Conservation (phyloP, 345 rosid genomes). For the Xanthoceras sorbifolium region DNA sequence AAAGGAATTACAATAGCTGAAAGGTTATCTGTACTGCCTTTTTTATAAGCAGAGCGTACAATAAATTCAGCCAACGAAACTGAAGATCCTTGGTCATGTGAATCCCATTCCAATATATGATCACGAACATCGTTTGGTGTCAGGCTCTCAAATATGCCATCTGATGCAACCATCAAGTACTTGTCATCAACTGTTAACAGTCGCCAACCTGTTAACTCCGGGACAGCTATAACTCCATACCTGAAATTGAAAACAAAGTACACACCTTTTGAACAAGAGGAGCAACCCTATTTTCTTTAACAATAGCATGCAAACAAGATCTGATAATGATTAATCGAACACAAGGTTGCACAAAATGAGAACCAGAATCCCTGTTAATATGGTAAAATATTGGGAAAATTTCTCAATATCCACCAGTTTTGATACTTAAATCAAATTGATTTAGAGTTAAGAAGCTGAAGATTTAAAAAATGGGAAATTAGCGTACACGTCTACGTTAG, state of each 20-base stretch:
- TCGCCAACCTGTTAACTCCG: slow-evolving; percentile 31
- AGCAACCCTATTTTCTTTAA: not conserved
- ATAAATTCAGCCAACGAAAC: slow-evolving; percentile 21
- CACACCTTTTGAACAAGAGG: not conserved
- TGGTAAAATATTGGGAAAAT: not conserved
- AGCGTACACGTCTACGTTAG: not conserved
- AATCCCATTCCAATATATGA: slow-evolving; percentile 17
- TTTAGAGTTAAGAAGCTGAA: too few relatives aligned
- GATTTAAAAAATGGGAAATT: too few relatives aligned
- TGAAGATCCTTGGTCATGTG: slow-evolving; percentile 1
- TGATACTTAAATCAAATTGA: too few relatives aligned
- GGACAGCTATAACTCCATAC: slow-evolving; percentile 30
- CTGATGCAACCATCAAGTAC: slow-evolving; percentile 35
- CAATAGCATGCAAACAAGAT: not conserved
- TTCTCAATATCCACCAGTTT: too few relatives aligned
- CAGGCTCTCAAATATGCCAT: slow-evolving; percentile 40
- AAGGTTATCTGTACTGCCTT: slow-evolving; percentile 28
- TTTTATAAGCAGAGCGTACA: slow-evolving; percentile 14
- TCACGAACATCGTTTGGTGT: slow-evolving; percentile 17
- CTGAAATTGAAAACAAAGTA: not conserved
- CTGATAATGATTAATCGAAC: not conserved
- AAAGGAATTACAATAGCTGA: slow-evolving; percentile 27
- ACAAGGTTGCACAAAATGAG: not conserved
- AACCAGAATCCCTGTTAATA: not conserved
- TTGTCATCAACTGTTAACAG: slow-evolving; percentile 16